A percentile compares a stretch with the other conserved stretches of the same genome.
These are phyloP conservation scores for Colletotrichum sp. DNA, from an alignment of 2,329 filamentous ascomycete species.

Conservation along the genomic window DNA sequence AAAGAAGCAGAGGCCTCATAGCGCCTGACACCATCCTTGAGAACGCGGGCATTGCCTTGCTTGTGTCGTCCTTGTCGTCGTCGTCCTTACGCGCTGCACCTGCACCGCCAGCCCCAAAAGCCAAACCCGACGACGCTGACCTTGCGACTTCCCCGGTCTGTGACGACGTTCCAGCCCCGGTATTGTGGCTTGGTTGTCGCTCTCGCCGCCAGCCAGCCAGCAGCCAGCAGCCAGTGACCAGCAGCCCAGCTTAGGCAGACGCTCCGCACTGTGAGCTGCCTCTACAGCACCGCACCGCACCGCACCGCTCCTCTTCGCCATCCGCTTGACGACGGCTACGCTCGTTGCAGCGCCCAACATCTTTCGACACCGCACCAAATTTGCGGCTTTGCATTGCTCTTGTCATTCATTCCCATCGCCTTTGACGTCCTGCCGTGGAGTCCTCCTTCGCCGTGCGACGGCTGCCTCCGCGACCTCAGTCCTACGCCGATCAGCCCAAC, in stretches of 20 bases:
- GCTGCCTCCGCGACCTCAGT: background rate
- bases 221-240: background rate
- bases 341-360: background rate
- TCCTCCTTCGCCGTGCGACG: background rate
- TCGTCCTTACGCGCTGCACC: background rate
- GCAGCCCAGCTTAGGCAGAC: background rate
- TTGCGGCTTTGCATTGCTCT: background rate
- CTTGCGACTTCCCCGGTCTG: background rate
- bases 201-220: background rate
- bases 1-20: background rate
- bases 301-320: background rate
- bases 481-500: slow-evolving; percentile 2
- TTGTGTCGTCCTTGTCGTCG: background rate
- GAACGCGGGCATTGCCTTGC: background rate
- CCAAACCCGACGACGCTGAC: slow-evolving; percentile 1
- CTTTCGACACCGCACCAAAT: background rate
- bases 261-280: background rate
- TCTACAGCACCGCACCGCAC: background rate
- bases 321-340: background rate
- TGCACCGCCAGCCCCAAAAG: slow-evolving; percentile 2
- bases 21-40: slow-evolving; percentile 2
- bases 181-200: slow-evolving; percentile 21
- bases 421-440: background rate
- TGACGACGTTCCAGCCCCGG: slow-evolving; percentile 17
- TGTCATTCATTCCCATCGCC: background rate